These are phyloP conservation scores for Aspergillus thermomutatus DNA, from an alignment of 2,329 filamentous ascomycete species.

Conservation along the genomic window DNA sequence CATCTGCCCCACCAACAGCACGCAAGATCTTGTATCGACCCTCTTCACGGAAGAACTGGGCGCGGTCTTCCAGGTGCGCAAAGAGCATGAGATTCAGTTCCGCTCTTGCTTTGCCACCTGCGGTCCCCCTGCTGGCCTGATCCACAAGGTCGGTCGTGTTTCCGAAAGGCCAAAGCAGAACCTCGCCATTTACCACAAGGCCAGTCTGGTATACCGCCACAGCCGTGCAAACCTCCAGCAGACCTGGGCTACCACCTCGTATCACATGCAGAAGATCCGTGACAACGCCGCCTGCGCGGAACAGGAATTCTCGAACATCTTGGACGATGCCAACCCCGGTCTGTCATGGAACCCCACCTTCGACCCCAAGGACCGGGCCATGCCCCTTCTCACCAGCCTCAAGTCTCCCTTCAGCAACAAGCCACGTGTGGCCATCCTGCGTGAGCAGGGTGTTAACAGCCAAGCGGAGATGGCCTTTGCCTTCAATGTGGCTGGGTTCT, in stretches of 20 bases:
- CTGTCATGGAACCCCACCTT: slow-evolving; percentile 80
- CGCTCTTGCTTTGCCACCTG: slow-evolving; percentile 87
- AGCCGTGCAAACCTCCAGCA: slow-evolving; percentile 73
- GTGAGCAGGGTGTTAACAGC: slow-evolving; percentile 94
- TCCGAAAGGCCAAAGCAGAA: slow-evolving; percentile 66
- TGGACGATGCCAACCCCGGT: slow-evolving; percentile 74
- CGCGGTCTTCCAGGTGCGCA: slow-evolving; percentile 91
- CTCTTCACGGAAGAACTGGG: slow-evolving; percentile 97
- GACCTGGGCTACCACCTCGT: slow-evolving; percentile 83
- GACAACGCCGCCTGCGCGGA: slow-evolving; percentile 88
- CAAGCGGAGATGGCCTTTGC: slow-evolving; percentile 98
- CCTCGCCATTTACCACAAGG: slow-evolving; percentile 70
- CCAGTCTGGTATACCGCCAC: slow-evolving; percentile 65
- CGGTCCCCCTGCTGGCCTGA: slow-evolving; percentile 74
- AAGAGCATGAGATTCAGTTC: slow-evolving; percentile 79
- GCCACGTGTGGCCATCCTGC: slow-evolving; percentile 82
- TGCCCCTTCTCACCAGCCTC: slow-evolving; percentile 65
- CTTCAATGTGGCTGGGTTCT: slow-evolving; percentile 87
- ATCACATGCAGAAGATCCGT: slow-evolving; percentile 83
- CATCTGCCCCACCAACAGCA: slow-evolving; percentile 56
- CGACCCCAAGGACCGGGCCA: slow-evolving; percentile 71
- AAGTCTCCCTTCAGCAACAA: slow-evolving; percentile 56
- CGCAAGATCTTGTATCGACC: slow-evolving; percentile 65
- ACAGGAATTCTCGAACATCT: slow-evolving; percentile 71
- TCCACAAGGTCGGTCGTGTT: slow-evolving; percentile 80